These are phyloP conservation scores for Tetracladium marchalianum DNA, from an alignment of 495 filamentous ascomycete genomes.

Conservation along the genomic window DNA sequence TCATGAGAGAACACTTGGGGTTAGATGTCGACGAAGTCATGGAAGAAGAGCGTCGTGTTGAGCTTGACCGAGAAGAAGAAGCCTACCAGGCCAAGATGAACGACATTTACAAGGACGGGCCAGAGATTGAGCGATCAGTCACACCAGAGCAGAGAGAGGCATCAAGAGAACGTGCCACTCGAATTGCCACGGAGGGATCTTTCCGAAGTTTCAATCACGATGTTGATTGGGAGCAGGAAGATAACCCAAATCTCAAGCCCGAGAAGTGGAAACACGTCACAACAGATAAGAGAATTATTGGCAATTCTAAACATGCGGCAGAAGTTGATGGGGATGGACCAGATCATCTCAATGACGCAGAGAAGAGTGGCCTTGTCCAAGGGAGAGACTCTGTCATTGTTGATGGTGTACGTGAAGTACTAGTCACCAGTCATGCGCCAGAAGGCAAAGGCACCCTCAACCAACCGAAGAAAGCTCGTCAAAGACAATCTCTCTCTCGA, in stretches of 20 bases:
- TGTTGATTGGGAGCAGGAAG: slow-evolving; percentile 28
- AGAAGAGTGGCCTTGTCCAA: slow-evolving; percentile 41
- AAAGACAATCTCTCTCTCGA: slow-evolving; percentile 12
- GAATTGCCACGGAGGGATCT: slow-evolving; percentile 32
- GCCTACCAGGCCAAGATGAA: slow-evolving; percentile 42
- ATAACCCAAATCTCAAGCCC: slow-evolving; percentile 27
- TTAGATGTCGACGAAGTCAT: slow-evolving; percentile 86
- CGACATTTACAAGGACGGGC: slow-evolving; percentile 34
- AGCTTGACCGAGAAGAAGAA: slow-evolving; percentile 36
- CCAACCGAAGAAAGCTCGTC: slow-evolving; percentile 32
- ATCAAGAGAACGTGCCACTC: slow-evolving; percentile 13
- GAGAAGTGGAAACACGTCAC: slow-evolving; percentile 40
- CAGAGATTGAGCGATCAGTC: slow-evolving; percentile 17
- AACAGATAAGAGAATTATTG: slow-evolving; percentile 51
- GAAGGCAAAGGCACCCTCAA: slow-evolving; percentile 52
- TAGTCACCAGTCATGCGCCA: slow-evolving; percentile 45
- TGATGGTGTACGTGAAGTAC: slow-evolving; percentile 48
- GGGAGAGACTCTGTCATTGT: slow-evolving; percentile 61
- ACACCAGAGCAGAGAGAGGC: background rate
- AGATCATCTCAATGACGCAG: slow-evolving; percentile 55
- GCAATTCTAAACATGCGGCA: slow-evolving; percentile 53
- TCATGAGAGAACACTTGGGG: slow-evolving; percentile 97
- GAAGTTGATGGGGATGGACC: slow-evolving; percentile 70
- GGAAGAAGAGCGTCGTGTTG: slow-evolving; percentile 62
- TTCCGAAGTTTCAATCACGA: slow-evolving; percentile 81